Conservation (phyloP, 2,329 filamentous ascomycete species). For the Fusarium sp. region DNA sequence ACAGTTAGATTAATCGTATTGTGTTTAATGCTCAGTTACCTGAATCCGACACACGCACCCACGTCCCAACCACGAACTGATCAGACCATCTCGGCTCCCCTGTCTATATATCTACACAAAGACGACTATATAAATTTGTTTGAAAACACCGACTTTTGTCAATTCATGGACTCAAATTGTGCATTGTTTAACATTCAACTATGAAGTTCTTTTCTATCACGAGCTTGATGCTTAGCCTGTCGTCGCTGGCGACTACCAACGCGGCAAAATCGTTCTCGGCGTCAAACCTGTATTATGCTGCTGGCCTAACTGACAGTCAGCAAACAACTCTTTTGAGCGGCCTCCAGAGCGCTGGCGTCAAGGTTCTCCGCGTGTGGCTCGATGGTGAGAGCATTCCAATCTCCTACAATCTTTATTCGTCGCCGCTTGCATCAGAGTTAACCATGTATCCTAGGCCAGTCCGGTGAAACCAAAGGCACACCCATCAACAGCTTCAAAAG, state of each 20-base stretch:
- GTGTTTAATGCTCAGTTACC: no score
- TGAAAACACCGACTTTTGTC: no score
- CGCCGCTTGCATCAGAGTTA: neutral
- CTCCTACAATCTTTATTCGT: neutral
- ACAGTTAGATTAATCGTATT: no score
- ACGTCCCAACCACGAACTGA: no score
- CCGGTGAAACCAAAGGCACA: neutral
- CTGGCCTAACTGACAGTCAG: constrained; percentile 10
- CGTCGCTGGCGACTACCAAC: neutral
- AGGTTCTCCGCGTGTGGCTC: constrained; percentile 20
- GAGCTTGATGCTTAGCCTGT: neutral
- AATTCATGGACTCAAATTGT: no score
- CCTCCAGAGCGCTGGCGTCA: constrained; percentile 15
- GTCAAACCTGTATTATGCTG: constrained; percentile 25
- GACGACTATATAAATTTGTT: no score
- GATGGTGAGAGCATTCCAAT: neutral
- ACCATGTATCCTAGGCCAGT: neutral
- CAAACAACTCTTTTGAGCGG: neutral
- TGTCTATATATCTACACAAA: no score
- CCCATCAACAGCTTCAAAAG: constrained; percentile 1
- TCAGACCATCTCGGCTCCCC: no score
- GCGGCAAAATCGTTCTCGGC: constrained; percentile 26
- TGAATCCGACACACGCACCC: no score
- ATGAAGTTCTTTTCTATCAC: constrained; percentile 3
- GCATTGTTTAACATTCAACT: neutral